phyloP scores from a whole-genome alignment of 164 flowering plant species.

The Umbellularia californica region DNA sequence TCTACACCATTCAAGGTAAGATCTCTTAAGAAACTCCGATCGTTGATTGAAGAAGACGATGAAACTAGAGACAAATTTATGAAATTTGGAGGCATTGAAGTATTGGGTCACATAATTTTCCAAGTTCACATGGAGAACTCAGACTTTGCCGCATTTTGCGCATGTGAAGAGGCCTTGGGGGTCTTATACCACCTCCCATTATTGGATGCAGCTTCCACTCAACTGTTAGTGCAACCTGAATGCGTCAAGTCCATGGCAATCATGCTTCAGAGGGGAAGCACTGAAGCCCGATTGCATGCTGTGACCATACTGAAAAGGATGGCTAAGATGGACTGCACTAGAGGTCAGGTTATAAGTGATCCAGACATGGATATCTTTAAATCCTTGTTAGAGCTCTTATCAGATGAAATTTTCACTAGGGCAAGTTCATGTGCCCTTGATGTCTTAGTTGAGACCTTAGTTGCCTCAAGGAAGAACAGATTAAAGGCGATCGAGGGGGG shows the following conservation, averaged over 20 bases:
- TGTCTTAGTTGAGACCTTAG: slow-evolving; percentile 38
- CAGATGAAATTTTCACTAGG: slow-evolving; percentile 47
- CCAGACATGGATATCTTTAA: slow-evolving; percentile 48
- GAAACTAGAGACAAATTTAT: slow-evolving; percentile 32
- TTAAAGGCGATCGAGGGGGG: slow-evolving; percentile 62
- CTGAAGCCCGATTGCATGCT: slow-evolving; percentile 46
- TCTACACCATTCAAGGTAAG: slow-evolving; percentile 57
- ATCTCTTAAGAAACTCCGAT: slow-evolving; percentile 41
- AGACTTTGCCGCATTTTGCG: slow-evolving; percentile 45
- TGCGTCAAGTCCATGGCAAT: slow-evolving; percentile 37
- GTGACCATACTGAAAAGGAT: slow-evolving; percentile 33
- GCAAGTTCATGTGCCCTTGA: slow-evolving; percentile 52
- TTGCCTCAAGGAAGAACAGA: slow-evolving; percentile 35
- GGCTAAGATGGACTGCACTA: slow-evolving; percentile 25
- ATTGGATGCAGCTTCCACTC: slow-evolving; percentile 12
- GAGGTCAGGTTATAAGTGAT: slow-evolving; percentile 32
- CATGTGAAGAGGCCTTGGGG: slow-evolving; percentile 61
- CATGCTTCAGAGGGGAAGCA: slow-evolving; percentile 57
- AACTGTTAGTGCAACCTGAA: slow-evolving; percentile 36
- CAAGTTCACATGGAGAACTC: slow-evolving; percentile 28
- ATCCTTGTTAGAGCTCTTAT: slow-evolving; percentile 51
- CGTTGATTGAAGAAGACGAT: slow-evolving; percentile 24
- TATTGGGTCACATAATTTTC: slow-evolving; percentile 29
- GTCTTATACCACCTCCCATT: slow-evolving; percentile 34
- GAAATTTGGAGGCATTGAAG: slow-evolving; percentile 41